Base-by-base conservation (phyloP, 805 yeast species). In the Diddensiella caesifluorescens region DNA sequence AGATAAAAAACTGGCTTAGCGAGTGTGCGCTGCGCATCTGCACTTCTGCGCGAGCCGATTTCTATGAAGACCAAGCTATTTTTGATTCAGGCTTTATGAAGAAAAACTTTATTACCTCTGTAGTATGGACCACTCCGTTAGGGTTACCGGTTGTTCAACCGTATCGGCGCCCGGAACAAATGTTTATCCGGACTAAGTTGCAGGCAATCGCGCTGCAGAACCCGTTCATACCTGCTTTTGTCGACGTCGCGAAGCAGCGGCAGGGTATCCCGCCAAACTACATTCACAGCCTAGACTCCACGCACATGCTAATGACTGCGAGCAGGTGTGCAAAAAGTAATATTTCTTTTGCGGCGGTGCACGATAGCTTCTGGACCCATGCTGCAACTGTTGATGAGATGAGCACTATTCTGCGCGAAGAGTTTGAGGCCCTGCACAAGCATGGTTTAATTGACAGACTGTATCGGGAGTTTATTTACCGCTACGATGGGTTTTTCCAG, bases 331-430 rank as follows among this genome's bases (percentile, higher is more conserved):
- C 79, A 4, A 22, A 30, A 2, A 55, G 59, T 1, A 77, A 75
- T 0, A 61, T 90, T 38, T 68, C 77, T 7, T 90, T 92, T 70
- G 96, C 97, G 0, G 79, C 97, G 0, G 98, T 90, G 20, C 98
- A 90, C 62, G 98, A 90, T 62, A 89, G 97, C 1, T 90, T 83
- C 61, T 90, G 98, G 98, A 88, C 97, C 0, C 97, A 92, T 60
- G 97, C 97, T 1, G 64, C 76, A 35, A 88, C 84, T 59, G 79
- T 89, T 32, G 80, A 79, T 44, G 58, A 56, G 1, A 79, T 90
- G 90, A 86, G 78, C 61, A 56, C 54, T 12, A 65, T 73, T 31
- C 68, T 92, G 48, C 74, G 98, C 57, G 79, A 82, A 33, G 80
- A 84, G 47, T 90, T 90, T 61, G 81, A 89, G 46, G 67, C 72